phyloP scores from a whole-genome alignment of 2,329 filamentous ascomycete species.

The Stagonosporopsis chrysanthemi region DNA sequence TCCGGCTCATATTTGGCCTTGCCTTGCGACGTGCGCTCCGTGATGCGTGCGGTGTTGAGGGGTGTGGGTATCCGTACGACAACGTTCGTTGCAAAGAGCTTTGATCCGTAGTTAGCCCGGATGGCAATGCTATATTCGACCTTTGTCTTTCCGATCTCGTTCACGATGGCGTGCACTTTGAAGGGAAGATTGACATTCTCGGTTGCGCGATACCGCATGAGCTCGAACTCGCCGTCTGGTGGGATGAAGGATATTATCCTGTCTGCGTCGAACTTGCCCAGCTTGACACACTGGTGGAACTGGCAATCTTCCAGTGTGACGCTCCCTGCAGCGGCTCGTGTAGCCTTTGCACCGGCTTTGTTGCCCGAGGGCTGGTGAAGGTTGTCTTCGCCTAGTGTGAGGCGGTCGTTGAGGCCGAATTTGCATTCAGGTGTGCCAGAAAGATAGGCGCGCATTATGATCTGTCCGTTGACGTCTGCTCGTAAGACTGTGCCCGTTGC shows the following conservation, averaged over 20 bases:
- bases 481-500: constrained; percentile 92
- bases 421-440: constrained; percentile 98
- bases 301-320: constrained; percentile 98
- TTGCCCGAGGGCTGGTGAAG: constrained; percentile 75
- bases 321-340: constrained; percentile 91
- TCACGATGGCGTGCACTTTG: constrained; percentile 98
- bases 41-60: constrained; percentile 93
- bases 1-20: constrained; percentile 98
- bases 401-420: constrained; percentile 94
- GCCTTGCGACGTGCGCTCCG: constrained; percentile 90
- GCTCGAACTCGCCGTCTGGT: constrained; percentile 95
- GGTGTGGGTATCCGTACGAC: constrained; percentile 93
- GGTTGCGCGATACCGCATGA: constrained; percentile 97
- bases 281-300: constrained; percentile 98
- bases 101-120: constrained; percentile 94
- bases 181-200: constrained; percentile 99
- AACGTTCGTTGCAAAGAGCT: constrained; percentile 97
- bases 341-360: constrained; percentile 82
- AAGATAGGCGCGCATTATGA: constrained; percentile 97
- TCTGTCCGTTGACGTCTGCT: constrained; percentile 95
- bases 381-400: constrained; percentile 77
- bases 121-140: constrained; percentile 99
- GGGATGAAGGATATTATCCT: constrained; percentile 97
- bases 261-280: constrained; percentile 95
- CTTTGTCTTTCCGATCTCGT: constrained; percentile 94